A percentile compares a stretch with the other conserved stretches of the same genome.
These are phyloP conservation scores for Debaryomyces prosopidis DNA, from an alignment of 805 yeast genomes.

Conservation along the genomic window DNA sequence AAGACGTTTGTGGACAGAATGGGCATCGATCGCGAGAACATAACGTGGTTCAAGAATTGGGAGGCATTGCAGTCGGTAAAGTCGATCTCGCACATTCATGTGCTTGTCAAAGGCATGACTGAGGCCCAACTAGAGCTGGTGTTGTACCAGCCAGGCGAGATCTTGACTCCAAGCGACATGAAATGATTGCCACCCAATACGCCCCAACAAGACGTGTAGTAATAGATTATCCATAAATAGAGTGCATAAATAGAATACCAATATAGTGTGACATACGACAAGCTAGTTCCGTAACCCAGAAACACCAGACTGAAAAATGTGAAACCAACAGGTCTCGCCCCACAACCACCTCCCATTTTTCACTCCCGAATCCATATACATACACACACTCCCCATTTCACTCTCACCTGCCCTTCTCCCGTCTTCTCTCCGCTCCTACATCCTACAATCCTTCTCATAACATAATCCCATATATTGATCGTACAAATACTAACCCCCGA, in stretches of 20 bases:
- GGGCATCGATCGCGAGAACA: constrained; percentile 37
- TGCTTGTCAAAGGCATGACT: constrained; percentile 48
- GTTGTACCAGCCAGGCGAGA: constrained; percentile 15
- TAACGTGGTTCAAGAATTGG: constrained; percentile 75
- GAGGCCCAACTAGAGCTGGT: constrained; percentile 19
- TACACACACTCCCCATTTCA: background rate
- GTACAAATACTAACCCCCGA: constrained; percentile 81
- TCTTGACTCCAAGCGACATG: constrained; percentile 4
- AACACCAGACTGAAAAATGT: too few relatives aligned
- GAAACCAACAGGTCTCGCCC: too few relatives aligned
- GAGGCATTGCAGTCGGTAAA: constrained; percentile 66
- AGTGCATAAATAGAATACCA: too few relatives aligned
- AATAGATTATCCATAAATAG: too few relatives aligned
- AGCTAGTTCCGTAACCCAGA: too few relatives aligned
- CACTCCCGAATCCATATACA: too few relatives aligned
- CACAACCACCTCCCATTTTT: too few relatives aligned
- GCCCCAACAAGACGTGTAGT: too few relatives aligned
- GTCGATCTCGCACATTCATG: constrained; percentile 70
- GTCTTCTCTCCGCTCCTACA: background rate
- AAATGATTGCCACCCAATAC: background rate
- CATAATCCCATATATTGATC: background rate
- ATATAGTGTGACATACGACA: too few relatives aligned
- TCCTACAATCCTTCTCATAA: background rate
- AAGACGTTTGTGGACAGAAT: constrained; percentile 50
- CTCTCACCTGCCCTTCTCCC: background rate